Base-by-base conservation (phyloP, 2,329 filamentous ascomycete species). In the Cytospora paraplurivora region DNA sequence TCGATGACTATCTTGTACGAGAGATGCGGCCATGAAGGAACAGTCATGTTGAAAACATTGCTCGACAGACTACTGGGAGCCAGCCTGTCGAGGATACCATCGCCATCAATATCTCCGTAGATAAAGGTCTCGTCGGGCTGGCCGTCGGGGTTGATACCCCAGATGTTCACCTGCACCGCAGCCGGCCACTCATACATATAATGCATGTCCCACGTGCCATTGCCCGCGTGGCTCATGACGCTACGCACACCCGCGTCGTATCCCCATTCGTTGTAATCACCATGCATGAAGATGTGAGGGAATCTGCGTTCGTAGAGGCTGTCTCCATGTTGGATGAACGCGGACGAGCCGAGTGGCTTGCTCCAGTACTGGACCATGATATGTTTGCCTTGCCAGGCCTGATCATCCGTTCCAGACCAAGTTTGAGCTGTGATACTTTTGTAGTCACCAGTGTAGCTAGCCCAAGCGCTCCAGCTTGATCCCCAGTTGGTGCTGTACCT, bases 141-240 rank as follows among this genome's bases (percentile, higher is more conserved):
- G 11, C 85, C 85, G 71, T 87, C 81, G 0, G 81, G 80, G 68
- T 88, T 86, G 70, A 88, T 85, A 55, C 86, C 86, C 86, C 86
- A 88, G 6, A 86, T 80, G 66, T 87, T 88, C 60, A 88, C 73
- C 68, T 88, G 85, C 56, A 85, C 80, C 51, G 81, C 75, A 2
- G 81, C 79, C 11, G 86, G 86, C 81, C 84, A 88, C 69, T 89
- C 86, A 6, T 80, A 77, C 80, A 87, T 82, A 64, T 88, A 85
- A 65, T 85, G 78, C 69, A 81, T 85, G 33, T 79, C 76, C 86
- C 86, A 88, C 11, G 75, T 72, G n/a, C 77, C 76, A 56, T 85
- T 78, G 32, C 72, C 73, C 17, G 73, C 76, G 50, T 82, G 78
- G 32, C 74, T 69, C 73, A 88, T 80, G 5, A 73, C 63, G 66